Evolutionary conservation across 371 early-diverging fungal genomes (phyloP).

Genomic region (Saksenaea oblongispora): DNA sequence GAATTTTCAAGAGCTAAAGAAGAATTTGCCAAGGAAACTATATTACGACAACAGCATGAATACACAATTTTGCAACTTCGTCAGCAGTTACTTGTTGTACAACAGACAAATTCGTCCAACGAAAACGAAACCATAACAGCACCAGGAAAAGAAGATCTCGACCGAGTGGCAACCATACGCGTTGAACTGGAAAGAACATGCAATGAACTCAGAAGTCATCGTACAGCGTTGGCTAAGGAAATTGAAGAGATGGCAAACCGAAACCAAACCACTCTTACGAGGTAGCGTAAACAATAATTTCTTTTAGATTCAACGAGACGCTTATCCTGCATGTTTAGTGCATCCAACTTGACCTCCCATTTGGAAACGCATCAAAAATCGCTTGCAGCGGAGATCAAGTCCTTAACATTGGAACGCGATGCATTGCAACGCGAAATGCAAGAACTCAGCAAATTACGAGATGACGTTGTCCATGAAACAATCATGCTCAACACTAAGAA

Average conservation of each 20-base stretch:
- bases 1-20: conserved; percentile 45
- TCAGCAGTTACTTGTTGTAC: conserved; percentile 28
- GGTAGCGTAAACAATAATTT: conserved; percentile 13
- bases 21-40: conserved; percentile 41
- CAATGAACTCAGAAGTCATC: conserved; percentile 31
- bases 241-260: conserved; percentile 33
- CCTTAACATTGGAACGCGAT: conserved; percentile 14
- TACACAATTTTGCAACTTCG: conserved; percentile 28
- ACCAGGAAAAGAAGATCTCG: conserved; percentile 26
- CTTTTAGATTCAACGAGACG: neutral
- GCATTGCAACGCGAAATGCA: neutral
- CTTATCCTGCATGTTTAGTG: neutral
- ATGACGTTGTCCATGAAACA: conserved; percentile 50
- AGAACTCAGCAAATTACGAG: conserved; percentile 10
- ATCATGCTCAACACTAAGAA: conserved; percentile 58
- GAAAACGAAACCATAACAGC: conserved; percentile 12
- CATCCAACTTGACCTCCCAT: neutral
- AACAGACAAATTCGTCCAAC: conserved; percentile 16
- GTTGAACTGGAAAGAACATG: conserved; percentile 37
- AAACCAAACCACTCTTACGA: conserved; percentile 37
- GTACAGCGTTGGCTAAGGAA: conserved; percentile 28
- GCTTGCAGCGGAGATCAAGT: conserved; percentile 30
- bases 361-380: conserved; percentile 29
- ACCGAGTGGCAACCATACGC: conserved; percentile 28
- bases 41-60: conserved; percentile 38